Base-by-base conservation (phyloP, 1,284 basidiomycete genomes). In the Trichosporon inkin region DNA sequence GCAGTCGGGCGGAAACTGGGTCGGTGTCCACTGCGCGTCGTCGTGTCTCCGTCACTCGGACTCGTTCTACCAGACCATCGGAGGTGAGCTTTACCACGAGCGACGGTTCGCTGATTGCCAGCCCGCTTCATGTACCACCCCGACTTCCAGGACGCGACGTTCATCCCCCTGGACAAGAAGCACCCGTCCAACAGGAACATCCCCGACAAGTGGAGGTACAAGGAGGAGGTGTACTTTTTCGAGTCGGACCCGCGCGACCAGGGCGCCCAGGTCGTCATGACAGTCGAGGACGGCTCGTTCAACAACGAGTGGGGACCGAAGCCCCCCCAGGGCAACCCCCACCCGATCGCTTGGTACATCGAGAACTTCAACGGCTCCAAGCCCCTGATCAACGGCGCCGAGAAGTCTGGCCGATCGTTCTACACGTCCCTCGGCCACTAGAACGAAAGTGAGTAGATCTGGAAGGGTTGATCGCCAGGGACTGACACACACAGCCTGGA, bases 81-180 rank as follows among this genome's bases (percentile, higher is more conserved):
- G 85, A 66, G 67, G 73, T 73, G 62, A 62, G 72, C 63, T 16
- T 7, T 19, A 32, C 14, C 7, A 6, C 7, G 10, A 2, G n/a
- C 16, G 7, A 20, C 10, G n/a, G 13, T 14, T 8, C 19, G 39
- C 44, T 53, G 37, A 55, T 34, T 34, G 10, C 14, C 52, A 75
- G 85, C 88, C 3, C 82, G 81, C 62, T 90, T 90, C 68, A 87
- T 89, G 73, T 88, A 88, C 72, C 88, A 91, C 69, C 85, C 88
- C 0, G 79, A 76, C 8, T 72, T 90, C 8, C 84, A 86, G 71
- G 81, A 61, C 16, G 77, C 82, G 0, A 83, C 89, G 36, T 84
- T 89, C 39, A 76, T 86, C 58, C 83, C 87, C 6, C 63, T 88
- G 22, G 84, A 84, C 63, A 74, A 80, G 6, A 79, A 82, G 0